Percentiles rank a stretch among this genome's conserved stretches.
Conservation (phyloP, 2,329 filamentous ascomycete species). For the Trichophyton verrucosum region DNA sequence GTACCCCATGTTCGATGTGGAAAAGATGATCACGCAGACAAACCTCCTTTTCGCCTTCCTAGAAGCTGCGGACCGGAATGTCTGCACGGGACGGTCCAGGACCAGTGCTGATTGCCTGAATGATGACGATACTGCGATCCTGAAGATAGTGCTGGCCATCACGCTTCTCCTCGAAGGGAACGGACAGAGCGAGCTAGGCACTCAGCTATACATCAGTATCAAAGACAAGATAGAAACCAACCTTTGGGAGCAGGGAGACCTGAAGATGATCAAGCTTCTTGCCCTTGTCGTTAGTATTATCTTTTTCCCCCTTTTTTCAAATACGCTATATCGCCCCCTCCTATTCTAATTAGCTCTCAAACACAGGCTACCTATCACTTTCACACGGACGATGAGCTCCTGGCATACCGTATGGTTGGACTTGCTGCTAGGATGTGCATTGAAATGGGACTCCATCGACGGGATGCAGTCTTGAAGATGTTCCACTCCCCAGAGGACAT, state of each 20-base stretch:
- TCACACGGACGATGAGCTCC: slow-evolving; percentile 69
- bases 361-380: slow-evolving; percentile 63
- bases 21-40: slow-evolving; percentile 57
- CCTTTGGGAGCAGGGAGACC: slow-evolving; percentile 43
- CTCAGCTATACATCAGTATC: slow-evolving; percentile 62
- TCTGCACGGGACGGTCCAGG: slow-evolving; percentile 42
- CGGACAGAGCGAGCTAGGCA: slow-evolving; percentile 63
- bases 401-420: slow-evolving; percentile 79
- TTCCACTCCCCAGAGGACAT: slow-evolving; percentile 59
- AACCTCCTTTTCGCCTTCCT: slow-evolving; percentile 60
- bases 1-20: slow-evolving; percentile 75
- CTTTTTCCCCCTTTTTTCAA: not conserved
- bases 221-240: slow-evolving; percentile 56
- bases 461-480: slow-evolving; percentile 55
- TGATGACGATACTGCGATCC: slow-evolving; percentile 53
- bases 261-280: slow-evolving; percentile 48
- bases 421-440: slow-evolving; percentile 67
- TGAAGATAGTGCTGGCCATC: slow-evolving; percentile 75
- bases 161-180: slow-evolving; percentile 65
- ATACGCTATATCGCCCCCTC: not conserved
- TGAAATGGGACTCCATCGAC: slow-evolving; percentile 71
- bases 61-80: slow-evolving; percentile 50
- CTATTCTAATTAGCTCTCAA: not conserved
- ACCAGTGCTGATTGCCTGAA: slow-evolving; percentile 48
- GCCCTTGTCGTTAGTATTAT: slow-evolving; percentile 13